Conservation (phyloP, 2,329 filamentous ascomycete species). For the Phoma sp. region DNA sequence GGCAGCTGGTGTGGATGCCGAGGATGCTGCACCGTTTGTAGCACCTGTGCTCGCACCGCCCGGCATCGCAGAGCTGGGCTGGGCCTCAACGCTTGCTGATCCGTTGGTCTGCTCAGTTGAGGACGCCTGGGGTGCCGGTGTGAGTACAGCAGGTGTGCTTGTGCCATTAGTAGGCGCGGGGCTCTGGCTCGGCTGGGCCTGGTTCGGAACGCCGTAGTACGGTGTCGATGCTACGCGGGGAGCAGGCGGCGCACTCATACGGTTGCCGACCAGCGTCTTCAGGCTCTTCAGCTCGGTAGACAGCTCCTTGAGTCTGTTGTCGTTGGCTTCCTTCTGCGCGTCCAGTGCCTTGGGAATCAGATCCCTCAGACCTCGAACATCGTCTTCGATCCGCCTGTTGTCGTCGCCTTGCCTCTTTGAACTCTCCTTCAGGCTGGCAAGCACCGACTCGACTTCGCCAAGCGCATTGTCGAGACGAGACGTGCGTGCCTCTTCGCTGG, state of each 20-base stretch:
- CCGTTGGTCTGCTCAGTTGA: slow-evolving; percentile 32
- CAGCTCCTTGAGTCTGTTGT: slow-evolving; percentile 82
- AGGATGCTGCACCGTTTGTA: slow-evolving; percentile 19
- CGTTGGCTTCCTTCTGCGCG: slow-evolving; percentile 83
- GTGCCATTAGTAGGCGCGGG: slow-evolving; percentile 37
- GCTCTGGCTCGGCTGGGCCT: slow-evolving; percentile 22
- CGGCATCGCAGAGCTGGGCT: slow-evolving; percentile 26
- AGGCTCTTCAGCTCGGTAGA: slow-evolving; percentile 88
- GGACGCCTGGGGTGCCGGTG: slow-evolving; percentile 14
- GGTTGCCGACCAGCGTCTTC: slow-evolving; percentile 81
- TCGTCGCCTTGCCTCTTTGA: slow-evolving; percentile 87
- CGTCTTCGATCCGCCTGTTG: slow-evolving; percentile 82
- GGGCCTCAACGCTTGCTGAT: slow-evolving; percentile 24
- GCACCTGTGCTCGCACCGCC: slow-evolving; percentile 16
- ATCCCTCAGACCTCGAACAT: slow-evolving; percentile 82
- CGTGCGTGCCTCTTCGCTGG: slow-evolving; percentile 83
- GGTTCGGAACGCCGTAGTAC: slow-evolving; percentile 31
- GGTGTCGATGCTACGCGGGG: slow-evolving; percentile 32
- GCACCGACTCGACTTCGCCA: slow-evolving; percentile 81
- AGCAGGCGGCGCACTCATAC: slow-evolving; percentile 53
- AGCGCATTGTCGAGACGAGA: slow-evolving; percentile 83
- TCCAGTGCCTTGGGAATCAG: slow-evolving; percentile 88
- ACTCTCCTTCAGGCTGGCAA: slow-evolving; percentile 80
- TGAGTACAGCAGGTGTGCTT: slow-evolving; percentile 29
- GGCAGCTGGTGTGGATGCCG: slow-evolving; percentile 27